Evolutionary conservation across 78 protist species (phyloP).

Genomic region (Protostelium mycophagum): DNA sequence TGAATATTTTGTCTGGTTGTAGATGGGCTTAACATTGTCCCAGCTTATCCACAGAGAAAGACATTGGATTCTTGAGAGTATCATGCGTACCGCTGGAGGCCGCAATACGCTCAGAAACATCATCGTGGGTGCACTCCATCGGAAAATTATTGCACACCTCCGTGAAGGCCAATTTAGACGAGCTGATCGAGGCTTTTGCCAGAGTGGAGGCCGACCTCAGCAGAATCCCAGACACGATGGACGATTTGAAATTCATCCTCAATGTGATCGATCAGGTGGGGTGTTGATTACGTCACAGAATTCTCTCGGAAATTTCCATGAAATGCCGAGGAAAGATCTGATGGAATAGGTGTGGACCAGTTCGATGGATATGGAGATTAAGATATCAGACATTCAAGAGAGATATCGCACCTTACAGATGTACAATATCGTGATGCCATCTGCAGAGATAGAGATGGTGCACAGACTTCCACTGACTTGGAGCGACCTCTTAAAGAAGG

Average conservation of each 20-base stretch:
- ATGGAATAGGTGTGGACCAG: not conserved
- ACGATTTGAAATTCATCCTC: conserved; percentile 71
- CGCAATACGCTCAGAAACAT: conserved; percentile 20
- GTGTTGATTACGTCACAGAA: not conserved
- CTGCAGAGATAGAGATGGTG: not conserved
- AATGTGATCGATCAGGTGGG: conserved; percentile 31
- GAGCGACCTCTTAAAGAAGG: conserved; percentile 9
- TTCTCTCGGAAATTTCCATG: not conserved
- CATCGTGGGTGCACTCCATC: conserved; percentile 25
- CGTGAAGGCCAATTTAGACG: not conserved
- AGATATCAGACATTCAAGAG: conserved; percentile 32
- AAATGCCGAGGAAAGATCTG: not conserved
- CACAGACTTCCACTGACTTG: conserved; percentile 3
- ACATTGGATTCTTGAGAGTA: conserved; percentile 56
- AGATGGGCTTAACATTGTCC: no score
- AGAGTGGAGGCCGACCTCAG: conserved; percentile 6
- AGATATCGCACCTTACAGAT: conserved; percentile 40
- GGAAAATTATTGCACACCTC: conserved; percentile 20
- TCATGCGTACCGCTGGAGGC: conserved; percentile 11
- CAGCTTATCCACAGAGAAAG: not conserved
- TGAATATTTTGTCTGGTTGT: no score
- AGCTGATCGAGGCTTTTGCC: conserved; percentile 9
- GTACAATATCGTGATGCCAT: conserved; percentile 12
- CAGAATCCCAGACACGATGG: conserved; percentile 40
- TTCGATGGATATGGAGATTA: conserved; percentile 46